Evolutionary conservation across 116 monocot species (phyloP).

Genomic region (Thalassia testudinum): DNA sequence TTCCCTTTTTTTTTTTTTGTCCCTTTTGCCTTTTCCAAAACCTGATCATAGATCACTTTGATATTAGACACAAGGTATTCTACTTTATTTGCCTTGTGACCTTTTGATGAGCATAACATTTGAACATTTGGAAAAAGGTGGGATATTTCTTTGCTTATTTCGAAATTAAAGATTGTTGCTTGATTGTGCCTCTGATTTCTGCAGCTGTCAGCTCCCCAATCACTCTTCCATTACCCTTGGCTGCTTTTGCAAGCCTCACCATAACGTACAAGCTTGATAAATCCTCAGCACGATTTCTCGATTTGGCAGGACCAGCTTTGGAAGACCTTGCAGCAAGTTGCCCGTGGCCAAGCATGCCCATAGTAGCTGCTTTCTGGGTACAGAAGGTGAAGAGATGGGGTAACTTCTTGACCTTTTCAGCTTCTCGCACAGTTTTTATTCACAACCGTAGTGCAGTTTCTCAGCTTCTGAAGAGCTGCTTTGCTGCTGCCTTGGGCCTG

Average conservation of each 20-base stretch:
- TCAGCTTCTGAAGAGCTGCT: conserved; percentile 83
- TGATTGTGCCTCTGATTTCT: too few species aligned
- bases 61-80: too few species aligned
- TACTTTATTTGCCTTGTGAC: too few species aligned
- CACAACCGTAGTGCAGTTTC: conserved; percentile 66
- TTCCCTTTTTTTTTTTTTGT: too few species aligned
- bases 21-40: too few species aligned
- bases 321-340: conserved; percentile 84
- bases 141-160: too few species aligned
- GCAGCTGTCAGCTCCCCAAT: conserved; percentile 47
- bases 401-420: conserved; percentile 83
- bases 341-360: conserved; percentile 98
- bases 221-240: conserved; percentile 80
- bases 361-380: conserved; percentile 86
- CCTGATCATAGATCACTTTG: too few species aligned
- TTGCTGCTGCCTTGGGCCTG: conserved; percentile 45
- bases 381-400: conserved; percentile 91
- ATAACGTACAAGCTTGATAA: conserved; percentile 96
- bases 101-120: too few species aligned
- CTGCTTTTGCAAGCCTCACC: conserved; percentile 93
- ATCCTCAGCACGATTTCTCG: conserved; percentile 70
- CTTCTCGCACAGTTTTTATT: conserved; percentile 80
- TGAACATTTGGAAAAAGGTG: too few species aligned
- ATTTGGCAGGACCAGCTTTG: conserved; percentile 85
- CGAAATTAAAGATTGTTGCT: too few species aligned